Conservation (phyloP, 2,329 filamentous ascomycete genomes). For the Venturia pyrina region DNA sequence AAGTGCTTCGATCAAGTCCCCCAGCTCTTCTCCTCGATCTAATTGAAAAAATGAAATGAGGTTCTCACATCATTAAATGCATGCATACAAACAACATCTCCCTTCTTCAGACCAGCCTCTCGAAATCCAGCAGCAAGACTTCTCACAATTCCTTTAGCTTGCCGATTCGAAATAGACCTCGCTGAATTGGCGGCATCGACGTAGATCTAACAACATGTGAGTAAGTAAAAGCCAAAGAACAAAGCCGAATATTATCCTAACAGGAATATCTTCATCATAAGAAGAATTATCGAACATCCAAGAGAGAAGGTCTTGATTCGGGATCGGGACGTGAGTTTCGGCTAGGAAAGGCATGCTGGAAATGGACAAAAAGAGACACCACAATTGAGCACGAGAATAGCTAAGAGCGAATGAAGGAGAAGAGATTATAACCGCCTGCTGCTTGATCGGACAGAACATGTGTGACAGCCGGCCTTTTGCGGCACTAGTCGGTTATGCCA, state of each 20-base stretch:
- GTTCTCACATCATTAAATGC: constrained; percentile 13
- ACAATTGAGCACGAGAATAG: not conserved
- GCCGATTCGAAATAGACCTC: constrained; percentile 7
- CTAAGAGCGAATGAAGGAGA: not conserved
- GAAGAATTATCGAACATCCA: constrained; percentile 14
- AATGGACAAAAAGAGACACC: not conserved
- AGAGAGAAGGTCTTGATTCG: constrained; percentile 14
- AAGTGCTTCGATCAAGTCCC: not conserved
- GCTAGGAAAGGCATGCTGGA: constrained; percentile 17
- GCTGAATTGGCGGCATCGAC: constrained; percentile 13
- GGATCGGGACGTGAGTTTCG: constrained; percentile 12
- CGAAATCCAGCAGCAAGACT: constrained; percentile 13
- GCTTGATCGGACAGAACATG: not conserved
- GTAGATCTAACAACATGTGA: not conserved
- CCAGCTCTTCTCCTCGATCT: not conserved
- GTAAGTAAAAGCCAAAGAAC: not conserved
- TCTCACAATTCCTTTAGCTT: constrained; percentile 10
- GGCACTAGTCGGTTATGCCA: not conserved
- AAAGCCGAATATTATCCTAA: not conserved
- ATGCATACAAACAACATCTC: constrained; percentile 14
- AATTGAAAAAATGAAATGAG: not conserved
- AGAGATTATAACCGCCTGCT: not conserved
- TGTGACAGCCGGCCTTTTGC: not conserved
- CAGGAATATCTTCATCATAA: constrained; percentile 13
- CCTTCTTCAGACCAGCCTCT: constrained; percentile 12